Percentiles rank a stretch among this genome's conserved stretches.
phyloP scores from a whole-genome alignment of 352 stramenopile species.

The Pythium vanterpoolii region DNA sequence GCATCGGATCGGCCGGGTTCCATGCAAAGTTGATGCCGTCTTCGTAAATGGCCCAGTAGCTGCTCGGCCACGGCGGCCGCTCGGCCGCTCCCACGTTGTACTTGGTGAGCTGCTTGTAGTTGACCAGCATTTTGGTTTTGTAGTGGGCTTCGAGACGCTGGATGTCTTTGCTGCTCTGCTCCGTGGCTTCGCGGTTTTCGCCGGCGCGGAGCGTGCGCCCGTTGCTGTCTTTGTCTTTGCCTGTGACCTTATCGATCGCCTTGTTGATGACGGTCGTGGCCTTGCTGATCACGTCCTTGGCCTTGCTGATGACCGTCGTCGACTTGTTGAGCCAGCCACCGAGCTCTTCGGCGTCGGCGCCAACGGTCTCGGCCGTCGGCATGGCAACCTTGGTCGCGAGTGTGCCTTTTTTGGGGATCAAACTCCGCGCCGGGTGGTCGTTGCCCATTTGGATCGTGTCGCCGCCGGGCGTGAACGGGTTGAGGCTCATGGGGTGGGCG shows the following conservation, averaged over 20 bases:
- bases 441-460: slow-evolving; percentile 13
- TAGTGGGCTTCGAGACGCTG: slow-evolving; percentile 16
- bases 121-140: slow-evolving; percentile 7
- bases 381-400: slow-evolving; percentile 13
- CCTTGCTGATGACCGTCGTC: background rate
- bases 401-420: background rate
- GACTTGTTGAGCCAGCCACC: slow-evolving; percentile 18
- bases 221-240: background rate
- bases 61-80: slow-evolving; percentile 15
- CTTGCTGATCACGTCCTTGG: too few species aligned
- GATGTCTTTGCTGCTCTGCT: too few species aligned
- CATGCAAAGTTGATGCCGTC: slow-evolving; percentile 62
- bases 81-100: slow-evolving; percentile 4
- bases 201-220: background rate
- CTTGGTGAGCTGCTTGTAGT: slow-evolving; percentile 17
- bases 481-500: slow-evolving; percentile 7
- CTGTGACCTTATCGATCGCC: background rate
- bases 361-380: slow-evolving; percentile 1
- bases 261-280: slow-evolving; percentile 1
- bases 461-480: slow-evolving; percentile 20
- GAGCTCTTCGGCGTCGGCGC: slow-evolving; percentile 8
- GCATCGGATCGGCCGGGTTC: background rate
- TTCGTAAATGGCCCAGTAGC: slow-evolving; percentile 61
- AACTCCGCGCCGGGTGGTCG: slow-evolving; percentile 6
- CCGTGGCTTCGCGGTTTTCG: slow-evolving; percentile 11